Base-by-base conservation (phyloP, 2,329 filamentous ascomycete genomes). In the Hawksworthiomyces lignivorus region DNA sequence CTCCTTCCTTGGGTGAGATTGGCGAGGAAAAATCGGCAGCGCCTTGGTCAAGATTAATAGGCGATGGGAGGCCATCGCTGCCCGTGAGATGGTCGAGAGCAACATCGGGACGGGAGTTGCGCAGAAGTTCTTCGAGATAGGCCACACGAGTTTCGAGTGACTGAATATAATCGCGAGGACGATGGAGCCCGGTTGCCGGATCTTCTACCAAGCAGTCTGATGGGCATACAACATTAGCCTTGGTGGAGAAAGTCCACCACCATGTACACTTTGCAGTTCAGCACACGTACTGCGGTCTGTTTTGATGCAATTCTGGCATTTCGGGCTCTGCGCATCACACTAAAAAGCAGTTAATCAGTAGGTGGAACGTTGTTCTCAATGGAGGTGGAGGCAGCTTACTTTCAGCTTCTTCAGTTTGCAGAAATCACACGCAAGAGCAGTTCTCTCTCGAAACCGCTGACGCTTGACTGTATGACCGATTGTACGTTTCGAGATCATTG, bases 111-210 rank as follows among this genome's bases (percentile, higher is more conserved):
- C 49, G 48, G 18, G 47, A 36, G 30, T 56, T 46, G 22, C 56
- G 55, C 12, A 62, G 49, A 4, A 59, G 41, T 30, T 41, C 48
- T 37, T 62, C 60, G 1, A 61, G 51, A 24, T 55, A 55, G 8
- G 54, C 52, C 19, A 57, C 50, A 3, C 54, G 52, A 9, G 49
- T 39, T 21, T 59, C 55, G 1, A 59, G 50, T 3, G 53, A 52
- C 42, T 56, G 50, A 39, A 62, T 54, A 46, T 62, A 61, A 36
- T 59, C 51, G 27, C 57, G 44, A 6, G 59, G 57, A 21, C 54
- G 53, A 29, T 59, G 55, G 7, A 58, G 42, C 5, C 57, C 54
- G 2, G 60, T 62, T 7, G 59, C 55, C 7, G 59, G 58, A 38
- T 63, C 60, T 50, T 63, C 59, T 7, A 62, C 56, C 10, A 47